Evolutionary conservation across 2,329 filamentous ascomycete species (phyloP), one percentile per base, ranked within the genome.

Genomic region (Sporothrix brasiliensis): DNA sequence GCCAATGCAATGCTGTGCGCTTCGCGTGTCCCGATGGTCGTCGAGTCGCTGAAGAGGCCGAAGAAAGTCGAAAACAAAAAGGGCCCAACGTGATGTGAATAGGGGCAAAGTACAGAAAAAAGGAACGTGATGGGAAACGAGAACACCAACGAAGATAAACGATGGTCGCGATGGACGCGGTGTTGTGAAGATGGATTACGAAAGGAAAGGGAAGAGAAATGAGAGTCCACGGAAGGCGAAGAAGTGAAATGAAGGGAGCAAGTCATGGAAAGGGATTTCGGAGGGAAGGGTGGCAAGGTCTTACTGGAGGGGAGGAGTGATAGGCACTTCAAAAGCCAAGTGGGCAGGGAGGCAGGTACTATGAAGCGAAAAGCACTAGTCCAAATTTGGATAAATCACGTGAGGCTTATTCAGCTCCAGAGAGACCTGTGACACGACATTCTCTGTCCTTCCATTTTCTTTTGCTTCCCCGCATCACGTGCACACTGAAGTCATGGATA

Each of bases 391-490:
- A 16, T 10, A 16, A 1, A 4, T 54, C 68, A 69, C 39, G 68
- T 69, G 68, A 58, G 19, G 3, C 1, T 49, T 14, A 56, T 21
- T 60, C 21, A 47, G 16, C 27, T 7, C 39, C 24, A 21, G 3
- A 19, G 19, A 54, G 2, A 19, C 3, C 19, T 14, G 21, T 2
- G 24, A 27, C n/a, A 21, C 41, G 52, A 44, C 30, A 11, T 63
- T 63, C 58, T 63, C 34, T 63, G 58, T 63, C n/a, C 39, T 61
- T 61, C 58, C 39, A 63, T 63, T 27, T 27, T 47, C 19, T 16
- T 47, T 21, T 47, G 21, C 41, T 52, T 41, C 67, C 67, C 67
- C 67, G 67, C 67, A 69, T 61, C 54, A 60, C 53, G 67, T 67
- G 63, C 52, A 56, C n/a, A 49, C 53, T 34, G 60, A 66, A 30